Evolutionary conservation across 2,329 filamentous ascomycete genomes (phyloP), one percentile per base, ranked within the genome.

Genomic region (Pezizomycotina sp.): DNA sequence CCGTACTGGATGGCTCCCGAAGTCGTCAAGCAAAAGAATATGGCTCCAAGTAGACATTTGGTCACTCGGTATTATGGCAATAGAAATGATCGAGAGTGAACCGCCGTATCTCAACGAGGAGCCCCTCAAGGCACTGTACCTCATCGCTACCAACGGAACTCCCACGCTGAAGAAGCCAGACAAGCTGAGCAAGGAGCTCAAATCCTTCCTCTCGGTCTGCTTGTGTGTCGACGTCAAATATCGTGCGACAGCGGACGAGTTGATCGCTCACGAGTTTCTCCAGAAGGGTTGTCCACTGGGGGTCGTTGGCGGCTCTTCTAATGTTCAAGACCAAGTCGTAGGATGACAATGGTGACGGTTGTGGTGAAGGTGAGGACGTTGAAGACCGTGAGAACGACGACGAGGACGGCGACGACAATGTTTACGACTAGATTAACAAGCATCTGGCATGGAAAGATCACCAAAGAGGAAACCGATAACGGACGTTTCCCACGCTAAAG

Each of bases 1-100:
- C 89, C 89, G 10, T 98, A 95, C 66, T 98, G 89, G 89, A 98
- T 98, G 89, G 89, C 89, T 6, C 89, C 89, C 23, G 89, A 98
- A 60, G 89, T 98, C 27, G 89, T 98, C 56, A 95, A 95, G 64
- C 89, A 95, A 58, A 95, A 95, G 86, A 93, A 59, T 98, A 98
- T 54, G 89, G 86, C 24, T 79, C 80, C 55, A 95, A 66, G 89
- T 95, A 46, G 89, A 98, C 55, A 92, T 95, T 55, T 98, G 89
- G 89, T 93, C 84, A 19, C 65, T 98, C 45, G 89, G 89, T 54
- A 98, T 98, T 61, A 98, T 95, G 89, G 86, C 89, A 15, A 95
- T 98, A 53, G 89, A 98, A 61, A 93, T 98, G 89, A 95, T 95
- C 54, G 89, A 98, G 58, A 92, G 82, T 12, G 89, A 98, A 59